phyloP scores from a whole-genome alignment of 2,329 filamentous ascomycete genomes.

The Venturia aucupariae region DNA sequence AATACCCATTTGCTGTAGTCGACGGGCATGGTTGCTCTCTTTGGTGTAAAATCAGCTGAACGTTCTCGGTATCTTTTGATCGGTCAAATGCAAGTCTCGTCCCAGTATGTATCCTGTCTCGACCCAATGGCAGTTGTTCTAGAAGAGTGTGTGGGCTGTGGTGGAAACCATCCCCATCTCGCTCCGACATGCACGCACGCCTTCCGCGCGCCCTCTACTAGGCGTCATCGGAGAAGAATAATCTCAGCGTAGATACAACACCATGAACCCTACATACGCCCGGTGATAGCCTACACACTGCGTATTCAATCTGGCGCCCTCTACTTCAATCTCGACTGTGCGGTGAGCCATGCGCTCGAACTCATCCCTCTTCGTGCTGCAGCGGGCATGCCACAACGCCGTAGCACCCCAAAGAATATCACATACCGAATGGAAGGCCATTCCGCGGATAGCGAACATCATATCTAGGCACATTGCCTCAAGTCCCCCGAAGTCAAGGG shows the following conservation, averaged over 20 bases:
- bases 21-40: slow-evolving; percentile 41
- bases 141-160: background rate
- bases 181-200: background rate
- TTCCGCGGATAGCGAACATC: slow-evolving; percentile 4
- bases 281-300: slow-evolving; percentile 1
- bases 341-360: slow-evolving; percentile 12
- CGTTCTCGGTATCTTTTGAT: background rate
- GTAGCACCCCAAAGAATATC: background rate
- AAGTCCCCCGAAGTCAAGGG: background rate
- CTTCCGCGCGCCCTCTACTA: background rate
- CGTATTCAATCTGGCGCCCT: background rate
- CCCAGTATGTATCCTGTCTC: background rate
- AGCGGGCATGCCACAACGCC: slow-evolving; percentile 13
- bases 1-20: slow-evolving; percentile 64
- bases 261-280: background rate
- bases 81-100: background rate
- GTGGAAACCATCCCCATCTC: background rate
- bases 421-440: slow-evolving; percentile 2
- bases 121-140: background rate
- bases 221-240: background rate
- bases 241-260: background rate
- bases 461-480: background rate
- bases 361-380: slow-evolving; percentile 8
- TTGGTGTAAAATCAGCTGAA: background rate
- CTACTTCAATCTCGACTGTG: background rate